phyloP scores from a whole-genome alignment of 176 grass and related monocot genomes.

The Eleusine indica region DNA sequence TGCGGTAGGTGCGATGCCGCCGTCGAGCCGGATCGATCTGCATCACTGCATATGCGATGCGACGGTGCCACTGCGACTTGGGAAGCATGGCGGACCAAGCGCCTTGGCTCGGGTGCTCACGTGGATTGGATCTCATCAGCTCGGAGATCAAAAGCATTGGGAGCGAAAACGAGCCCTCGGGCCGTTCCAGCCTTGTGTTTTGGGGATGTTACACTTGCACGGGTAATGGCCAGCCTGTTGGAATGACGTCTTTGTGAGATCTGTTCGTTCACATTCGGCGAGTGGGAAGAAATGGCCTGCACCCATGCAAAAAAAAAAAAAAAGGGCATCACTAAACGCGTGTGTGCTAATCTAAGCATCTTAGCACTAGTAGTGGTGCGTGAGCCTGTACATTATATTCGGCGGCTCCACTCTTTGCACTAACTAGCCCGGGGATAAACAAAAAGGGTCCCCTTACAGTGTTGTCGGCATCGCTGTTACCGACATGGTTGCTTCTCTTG shows the following conservation, averaged over 20 bases:
- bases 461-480: background rate
- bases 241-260: background rate
- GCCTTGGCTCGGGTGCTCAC: background rate
- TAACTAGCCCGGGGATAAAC: too few species aligned
- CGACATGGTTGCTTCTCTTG: background rate
- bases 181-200: conserved; percentile 1
- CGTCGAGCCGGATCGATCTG: conserved; percentile 9
- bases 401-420: background rate
- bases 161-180: background rate
- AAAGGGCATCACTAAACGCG: background rate
- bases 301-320: background rate
- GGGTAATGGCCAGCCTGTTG: background rate
- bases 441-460: background rate
- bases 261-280: background rate
- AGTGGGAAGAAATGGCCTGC: background rate
- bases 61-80: background rate
- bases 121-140: background rate
- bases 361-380: background rate
- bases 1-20: conserved; percentile 41
- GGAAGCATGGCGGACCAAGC: conserved; percentile 26
- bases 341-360: background rate
- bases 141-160: background rate
- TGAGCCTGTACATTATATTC: background rate
- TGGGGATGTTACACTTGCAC: too few species aligned
- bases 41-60: background rate